These are phyloP conservation scores for Thuidium tamariscinum DNA, from an alignment of 225 moss, liverwort and hornwort species.

Conservation along the genomic window DNA sequence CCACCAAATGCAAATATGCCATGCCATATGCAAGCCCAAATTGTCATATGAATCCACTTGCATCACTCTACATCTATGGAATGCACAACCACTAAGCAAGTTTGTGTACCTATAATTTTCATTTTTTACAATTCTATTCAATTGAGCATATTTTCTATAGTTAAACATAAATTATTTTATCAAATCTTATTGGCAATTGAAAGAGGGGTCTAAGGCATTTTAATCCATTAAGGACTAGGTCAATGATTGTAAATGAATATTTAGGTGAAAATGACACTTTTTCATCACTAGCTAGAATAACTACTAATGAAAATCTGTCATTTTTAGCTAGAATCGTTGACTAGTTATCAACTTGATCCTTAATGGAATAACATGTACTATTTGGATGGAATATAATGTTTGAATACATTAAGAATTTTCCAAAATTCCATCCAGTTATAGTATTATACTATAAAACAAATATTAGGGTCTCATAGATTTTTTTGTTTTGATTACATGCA, in stretches of 20 bases:
- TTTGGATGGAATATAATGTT: too few relatives aligned
- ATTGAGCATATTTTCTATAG: background rate
- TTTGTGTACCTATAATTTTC: background rate
- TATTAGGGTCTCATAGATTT: background rate
- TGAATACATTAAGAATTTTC: too few relatives aligned
- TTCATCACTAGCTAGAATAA: too few relatives aligned
- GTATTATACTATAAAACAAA: background rate
- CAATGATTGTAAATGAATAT: too few relatives aligned
- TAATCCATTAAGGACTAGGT: too few relatives aligned
- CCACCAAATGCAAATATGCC: background rate
- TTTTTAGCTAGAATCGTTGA: too few relatives aligned
- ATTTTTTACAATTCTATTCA: rapidly evolving
- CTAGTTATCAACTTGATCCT: too few relatives aligned
- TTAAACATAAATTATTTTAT: background rate
- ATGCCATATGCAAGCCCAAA: background rate
- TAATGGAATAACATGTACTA: background rate
- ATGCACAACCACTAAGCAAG: rapidly evolving
- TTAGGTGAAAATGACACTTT: too few relatives aligned
- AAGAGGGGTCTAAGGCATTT: background rate
- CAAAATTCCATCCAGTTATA: background rate
- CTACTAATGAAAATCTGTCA: too few relatives aligned
- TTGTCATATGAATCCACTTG: background rate
- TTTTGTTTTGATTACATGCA: background rate
- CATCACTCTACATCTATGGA: background rate
- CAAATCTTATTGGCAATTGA: background rate